Evolutionary conservation across 768 basidiomycete species (phyloP), one percentile per base, ranked within the genome.

Genomic region (Trametes cingulata): DNA sequence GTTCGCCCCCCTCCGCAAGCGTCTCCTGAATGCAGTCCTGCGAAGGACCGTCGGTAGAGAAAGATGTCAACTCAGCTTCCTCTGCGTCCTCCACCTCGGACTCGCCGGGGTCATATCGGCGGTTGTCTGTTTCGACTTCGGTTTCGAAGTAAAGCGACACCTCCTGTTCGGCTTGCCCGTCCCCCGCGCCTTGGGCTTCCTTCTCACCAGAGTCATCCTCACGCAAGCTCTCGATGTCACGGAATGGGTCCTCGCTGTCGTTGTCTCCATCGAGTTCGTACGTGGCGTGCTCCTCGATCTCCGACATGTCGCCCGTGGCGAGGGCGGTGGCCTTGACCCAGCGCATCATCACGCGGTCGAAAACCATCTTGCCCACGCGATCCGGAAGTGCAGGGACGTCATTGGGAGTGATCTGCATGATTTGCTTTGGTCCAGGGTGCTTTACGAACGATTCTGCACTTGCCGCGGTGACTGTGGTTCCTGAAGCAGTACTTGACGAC

Each of bases 201-300:
- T 52, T 49, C 17, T 24, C 22, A 25, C 60, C 57, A 4, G 55
- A 50, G 46, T 60, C 53, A 37, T 62, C 89, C 56, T 90, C 88
- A 35, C 82, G 77, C 67, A 95, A 71, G 66, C 93, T 94, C 69
- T 96, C 95, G 54, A 98, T 89, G 66, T 95, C 95, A 33, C 85
- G 84, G 74, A 98, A 98, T 8, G 93, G 91, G 76, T 98, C 95
- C 65, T 93, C 91, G 62, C 90, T 91, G 42, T 81, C 78, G 41
- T 81, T 78, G 75, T 67, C 71, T 27, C 75, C 79, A 9, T 53
- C 76, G 68, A 60, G 71, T 72, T 65, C 63, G 70, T 61, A 53
- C 68, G 75, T 62, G 65, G 76, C 64, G 57, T 56, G 67, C 24
- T 71, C 61, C 40, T 73, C 63, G 27, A 54, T 72, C 54, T 74